Evolutionary conservation across 164 flowering plant species (phyloP), one percentile per base, ranked within the genome.

Genomic region (Warburgia ugandensis): DNA sequence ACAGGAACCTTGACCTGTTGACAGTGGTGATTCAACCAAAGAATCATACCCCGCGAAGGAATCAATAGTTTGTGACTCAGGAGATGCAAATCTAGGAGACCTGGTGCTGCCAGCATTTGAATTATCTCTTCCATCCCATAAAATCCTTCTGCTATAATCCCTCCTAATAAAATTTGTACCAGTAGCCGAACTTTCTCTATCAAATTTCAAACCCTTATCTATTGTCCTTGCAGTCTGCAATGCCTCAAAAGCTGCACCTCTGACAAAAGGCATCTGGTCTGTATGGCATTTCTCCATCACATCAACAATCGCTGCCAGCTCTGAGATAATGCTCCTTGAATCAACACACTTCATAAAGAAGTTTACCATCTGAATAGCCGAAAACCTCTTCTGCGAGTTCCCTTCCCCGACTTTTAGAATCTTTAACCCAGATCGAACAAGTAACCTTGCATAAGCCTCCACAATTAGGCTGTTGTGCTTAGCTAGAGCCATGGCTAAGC

Each of bases 161-260:
- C 56, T 62, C 50, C 73, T 57, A n/a, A n/a, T n/a, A 50, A 61
- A 71, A 64, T 80, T 84, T 29, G 86, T 82, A 21, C 86, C 83
- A 5, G 73, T 66, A 20, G 62, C 44, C 16, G 84, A 74, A 51
- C 67, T 60, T 4, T 74, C 65, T 45, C 54, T 67, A 40, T 77
- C 81, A 56, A 61, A 41, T 50, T 66, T 75, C 5, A 66, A 52
- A 10, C 68, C 72, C 59, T 73, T 69, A 16, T n/a, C n/a, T n/a
- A n/a, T n/a, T n/a, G n/a, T n/a, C n/a, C n/a, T n/a, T n/a, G 97
- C 97, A 58, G 88, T 84, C 43, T 79, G 86, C 56, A 79, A 51
- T 26, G 94, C 86, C 72, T 94, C 97, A 70, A 61, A 80, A 43
- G 97, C 92, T 53, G 99, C 95, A n/a, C 94, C 91, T 40, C 63